These are phyloP conservation scores for Colletotrichum sp. DNA, from an alignment of 2,329 filamentous ascomycete genomes.

Conservation along the genomic window DNA sequence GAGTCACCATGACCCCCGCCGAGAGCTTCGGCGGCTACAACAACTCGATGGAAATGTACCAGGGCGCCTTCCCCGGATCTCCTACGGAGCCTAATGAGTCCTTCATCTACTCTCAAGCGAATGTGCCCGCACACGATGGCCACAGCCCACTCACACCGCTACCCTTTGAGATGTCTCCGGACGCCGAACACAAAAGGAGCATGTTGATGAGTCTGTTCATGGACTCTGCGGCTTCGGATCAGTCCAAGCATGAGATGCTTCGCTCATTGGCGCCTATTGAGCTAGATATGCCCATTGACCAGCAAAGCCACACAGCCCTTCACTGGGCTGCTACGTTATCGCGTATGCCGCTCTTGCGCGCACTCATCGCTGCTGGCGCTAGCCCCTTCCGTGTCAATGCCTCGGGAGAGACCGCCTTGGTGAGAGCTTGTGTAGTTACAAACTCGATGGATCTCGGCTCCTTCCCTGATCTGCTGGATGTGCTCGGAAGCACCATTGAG, in stretches of 20 bases:
- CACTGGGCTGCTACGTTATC: constrained; percentile 97
- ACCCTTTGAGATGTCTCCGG: constrained; percentile 62
- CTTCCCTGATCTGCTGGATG: constrained; percentile 88
- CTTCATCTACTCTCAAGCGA: constrained; percentile 68
- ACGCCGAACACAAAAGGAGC: constrained; percentile 80
- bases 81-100: constrained; percentile 84
- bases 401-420: constrained; percentile 88
- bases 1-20: constrained; percentile 59
- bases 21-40: constrained; percentile 63
- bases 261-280: constrained; percentile 78
- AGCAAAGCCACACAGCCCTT: constrained; percentile 85
- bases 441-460: constrained; percentile 92
- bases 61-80: constrained; percentile 66
- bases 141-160: constrained; percentile 69
- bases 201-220: constrained; percentile 84
- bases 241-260: constrained; percentile 77
- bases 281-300: constrained; percentile 90
- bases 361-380: constrained; percentile 83
- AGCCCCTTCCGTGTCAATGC: constrained; percentile 88
- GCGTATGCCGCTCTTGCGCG: constrained; percentile 79
- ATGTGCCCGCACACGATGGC: constrained; percentile 43
- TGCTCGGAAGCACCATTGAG: constrained; percentile 89
- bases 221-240: constrained; percentile 73
- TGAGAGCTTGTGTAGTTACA: constrained; percentile 90
- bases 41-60: constrained; percentile 52